A percentile compares a stretch with the other conserved stretches of the same genome.
These are phyloP conservation scores for Hypoxylon rubiginosum DNA, from an alignment of 2,329 filamentous ascomycete genomes.

Conservation along the genomic window DNA sequence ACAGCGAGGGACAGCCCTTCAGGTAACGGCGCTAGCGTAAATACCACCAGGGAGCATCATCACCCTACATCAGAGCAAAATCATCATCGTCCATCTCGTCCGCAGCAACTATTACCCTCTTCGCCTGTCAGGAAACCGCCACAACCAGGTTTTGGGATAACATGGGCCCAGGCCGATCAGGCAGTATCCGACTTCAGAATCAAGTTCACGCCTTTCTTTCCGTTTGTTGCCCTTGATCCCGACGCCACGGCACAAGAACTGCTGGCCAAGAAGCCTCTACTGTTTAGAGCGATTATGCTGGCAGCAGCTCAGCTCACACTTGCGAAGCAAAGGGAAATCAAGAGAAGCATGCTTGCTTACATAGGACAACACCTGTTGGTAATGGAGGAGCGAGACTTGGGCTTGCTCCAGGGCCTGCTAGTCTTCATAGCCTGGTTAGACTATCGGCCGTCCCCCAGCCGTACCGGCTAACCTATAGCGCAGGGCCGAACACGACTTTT, in stretches of 20 bases:
- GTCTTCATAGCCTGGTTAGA: constrained; percentile 61
- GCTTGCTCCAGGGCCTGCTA: constrained; percentile 62
- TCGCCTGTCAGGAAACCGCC: constrained; percentile 14
- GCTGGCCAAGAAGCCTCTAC: constrained; percentile 54
- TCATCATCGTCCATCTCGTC: constrained; percentile 4
- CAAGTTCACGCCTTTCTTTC: constrained; percentile 55
- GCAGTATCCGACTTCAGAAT: constrained; percentile 53
- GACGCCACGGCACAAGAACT: constrained; percentile 50
- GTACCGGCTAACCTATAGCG: background rate
- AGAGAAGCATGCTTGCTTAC: constrained; percentile 58
- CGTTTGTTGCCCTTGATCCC: constrained; percentile 54
- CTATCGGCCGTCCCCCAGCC: background rate
- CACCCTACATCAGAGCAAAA: background rate
- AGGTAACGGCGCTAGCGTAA: constrained; percentile 6
- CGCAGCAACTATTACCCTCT: constrained; percentile 7
- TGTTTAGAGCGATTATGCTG: constrained; percentile 58
- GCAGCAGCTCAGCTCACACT: constrained; percentile 50
- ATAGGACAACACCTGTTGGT: constrained; percentile 59
- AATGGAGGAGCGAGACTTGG: constrained; percentile 57
- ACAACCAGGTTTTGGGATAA: constrained; percentile 54
- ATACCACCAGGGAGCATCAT: background rate
- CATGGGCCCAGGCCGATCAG: constrained; percentile 56
- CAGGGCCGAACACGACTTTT: constrained; percentile 55
- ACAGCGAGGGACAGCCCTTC: constrained; percentile 6
- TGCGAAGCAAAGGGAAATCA: constrained; percentile 57